Conservation (phyloP, 495 filamentous ascomycete species). For the Pseudoneurospora amorphoporcata region DNA sequence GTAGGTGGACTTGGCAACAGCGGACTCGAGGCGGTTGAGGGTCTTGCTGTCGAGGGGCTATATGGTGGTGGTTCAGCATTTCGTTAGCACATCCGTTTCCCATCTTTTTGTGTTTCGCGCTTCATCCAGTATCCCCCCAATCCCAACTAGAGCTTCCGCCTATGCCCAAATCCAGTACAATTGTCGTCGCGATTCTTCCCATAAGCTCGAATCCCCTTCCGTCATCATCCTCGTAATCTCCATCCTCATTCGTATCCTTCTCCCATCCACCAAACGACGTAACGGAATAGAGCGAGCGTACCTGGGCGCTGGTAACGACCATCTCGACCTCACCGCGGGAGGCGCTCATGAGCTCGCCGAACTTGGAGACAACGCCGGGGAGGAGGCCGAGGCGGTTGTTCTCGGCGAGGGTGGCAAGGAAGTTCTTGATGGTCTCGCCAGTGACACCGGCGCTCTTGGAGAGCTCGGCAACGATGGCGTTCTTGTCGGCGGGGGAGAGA, state of each 20-base stretch:
- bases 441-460: slow-evolving; percentile 60
- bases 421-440: slow-evolving; percentile 85
- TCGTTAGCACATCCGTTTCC: neutral
- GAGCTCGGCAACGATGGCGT: slow-evolving; percentile 71
- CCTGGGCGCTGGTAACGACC: slow-evolving; percentile 78
- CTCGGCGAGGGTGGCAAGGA: slow-evolving; percentile 78
- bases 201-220: neutral
- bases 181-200: neutral
- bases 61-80: neutral
- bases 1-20: slow-evolving; percentile 80
- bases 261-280: neutral
- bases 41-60: slow-evolving; percentile 84
- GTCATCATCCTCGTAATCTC: neutral
- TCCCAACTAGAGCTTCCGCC: neutral
- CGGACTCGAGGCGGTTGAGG: slow-evolving; percentile 71
- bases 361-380: slow-evolving; percentile 77
- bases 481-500: slow-evolving; percentile 67
- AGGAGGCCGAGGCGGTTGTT: slow-evolving; percentile 89
- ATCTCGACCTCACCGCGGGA: slow-evolving; percentile 88
- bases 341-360: slow-evolving; percentile 75
- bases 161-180: neutral
- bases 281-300: slow-evolving; percentile 33
- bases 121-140: neutral
- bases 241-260: neutral
- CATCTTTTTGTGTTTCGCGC: neutral